Base-by-base conservation (phyloP, 345 rosid genomes). In the Dipteronia dyeriana region DNA sequence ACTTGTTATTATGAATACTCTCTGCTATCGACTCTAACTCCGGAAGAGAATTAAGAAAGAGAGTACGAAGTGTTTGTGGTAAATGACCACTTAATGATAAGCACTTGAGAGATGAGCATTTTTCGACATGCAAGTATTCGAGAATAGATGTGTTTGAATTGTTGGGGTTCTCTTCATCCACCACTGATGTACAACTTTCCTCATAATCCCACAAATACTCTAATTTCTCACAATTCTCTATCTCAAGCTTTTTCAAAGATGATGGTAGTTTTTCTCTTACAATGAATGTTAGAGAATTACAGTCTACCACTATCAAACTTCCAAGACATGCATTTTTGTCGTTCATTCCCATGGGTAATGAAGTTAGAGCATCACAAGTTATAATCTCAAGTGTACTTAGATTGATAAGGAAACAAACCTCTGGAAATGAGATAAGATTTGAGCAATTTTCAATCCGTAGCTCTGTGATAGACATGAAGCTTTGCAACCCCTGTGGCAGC, bases 211-310 rank as follows among this genome's bases (percentile, higher is more conserved):
- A 45, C 70, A 81, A 81, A 16, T 9, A 16, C 49, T 23, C 60
- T 41, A 76, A 76, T 47, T 67, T 80, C 59, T 76, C 38, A 47
- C 67, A 76, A 9, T 62, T 22, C 2, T 7, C 17, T 64, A 81
- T 59, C 41, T 56, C 38, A 54, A 71, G 43, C 29, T 0, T 8
- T 39, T 34, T 57, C 7, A 57, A n/a, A 9, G 75, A 57, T 12
- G 66, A 7, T 3, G 53, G 49, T 20, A 71, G 26, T 4, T 9
- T n/a, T 11, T 53, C 66, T 34, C 16, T 57, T 7, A 3, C 19
- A 6, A 72, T 38, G 31, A 13, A 72, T 20, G 13, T 3, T 20
- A 57, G 20, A 72, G 53, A 72, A n/a, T 57, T 0, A 72, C 20
- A 13, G 2, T 34, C 14, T 4, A 2, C 0, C 2, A 71, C 22